Base-by-base conservation (phyloP, 106 monocot genomes). In the Dendrobium nobile region DNA sequence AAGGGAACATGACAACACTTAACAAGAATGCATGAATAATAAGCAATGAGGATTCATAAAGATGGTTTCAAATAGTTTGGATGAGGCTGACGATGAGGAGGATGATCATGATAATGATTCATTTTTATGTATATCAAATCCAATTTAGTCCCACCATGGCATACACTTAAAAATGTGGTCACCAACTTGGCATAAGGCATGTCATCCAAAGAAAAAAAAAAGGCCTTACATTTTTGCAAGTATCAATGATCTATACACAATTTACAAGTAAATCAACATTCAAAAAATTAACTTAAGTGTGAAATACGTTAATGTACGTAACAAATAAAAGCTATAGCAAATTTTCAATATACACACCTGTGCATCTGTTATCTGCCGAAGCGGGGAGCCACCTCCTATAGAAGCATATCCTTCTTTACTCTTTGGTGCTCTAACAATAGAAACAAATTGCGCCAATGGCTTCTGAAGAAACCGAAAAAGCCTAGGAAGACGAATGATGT, bases 361-460 rank as follows among this genome's bases (percentile, higher is more conserved):
- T 73, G 90, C 88, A 85, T 90, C 90, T 83, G 96, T 97, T 87
- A 97, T 97, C 65, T 90, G 85, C 1, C 93, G 83, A 65, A 97
- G 87, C 51, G 96, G 96, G 83, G 96, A 97, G 47, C 96, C 96
- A 77, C 96, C 96, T 75, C 96, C 96, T 58, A 97, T 97, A 31
- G 96, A 92, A 82, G 96, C 93, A 90, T 97, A 97, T 17, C 96
- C 96, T 89, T 97, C 96, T 85, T 91, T 97, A 77, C 96, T 97
- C 81, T 97, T 97, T 20, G 96, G 96, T 42, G 96, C 94, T 92
- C 96, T 90, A 33, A 84, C 86, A 79, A 91, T 84, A 64, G 96
- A 94, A 67, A 97, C 92, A 54, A 97, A 92, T 77, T 89, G 90
- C 74, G 96, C 96, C 81, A 97, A 81, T 59, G 96, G 96, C 80